Conservation (phyloP, 768 basidiomycete species). For the Gymnopilus dilepis region DNA sequence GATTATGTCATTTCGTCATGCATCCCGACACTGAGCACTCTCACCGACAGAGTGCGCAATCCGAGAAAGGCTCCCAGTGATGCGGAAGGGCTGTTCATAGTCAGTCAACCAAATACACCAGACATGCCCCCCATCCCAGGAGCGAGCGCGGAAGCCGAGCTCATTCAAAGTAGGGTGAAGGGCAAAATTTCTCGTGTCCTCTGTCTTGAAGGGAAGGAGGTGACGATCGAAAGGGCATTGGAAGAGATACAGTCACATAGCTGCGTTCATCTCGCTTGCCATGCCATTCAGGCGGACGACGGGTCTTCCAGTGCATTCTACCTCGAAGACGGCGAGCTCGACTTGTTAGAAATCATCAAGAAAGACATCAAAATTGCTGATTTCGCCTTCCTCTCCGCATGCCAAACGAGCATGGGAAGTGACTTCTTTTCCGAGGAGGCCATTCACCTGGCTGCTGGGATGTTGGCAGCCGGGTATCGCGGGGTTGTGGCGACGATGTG, state of each 20-base stretch:
- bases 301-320: slow-evolving; percentile 20
- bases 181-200: not conserved
- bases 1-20: not conserved
- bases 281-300: slow-evolving; percentile 16
- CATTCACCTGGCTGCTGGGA: slow-evolving; percentile 26
- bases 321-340: slow-evolving; percentile 11
- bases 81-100: slow-evolving; percentile 9
- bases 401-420: slow-evolving; percentile 24
- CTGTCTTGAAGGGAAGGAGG: slow-evolving; percentile 5
- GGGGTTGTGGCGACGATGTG: slow-evolving; percentile 27
- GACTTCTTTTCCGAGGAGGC: slow-evolving; percentile 21
- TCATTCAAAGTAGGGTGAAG: not conserved
- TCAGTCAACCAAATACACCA: slow-evolving; percentile 15
- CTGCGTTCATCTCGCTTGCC: slow-evolving; percentile 24
- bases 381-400: slow-evolving; percentile 24
- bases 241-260: slow-evolving; percentile 18
- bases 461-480: slow-evolving; percentile 25
- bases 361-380: slow-evolving; percentile 12
- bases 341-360: slow-evolving; percentile 20
- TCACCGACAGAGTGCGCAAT: not conserved
- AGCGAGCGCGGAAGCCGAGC: slow-evolving; percentile 13
- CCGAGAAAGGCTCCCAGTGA: not conserved
- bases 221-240: slow-evolving; percentile 6
- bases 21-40: not conserved
- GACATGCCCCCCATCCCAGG: slow-evolving; percentile 17